Percentiles rank a stretch among this genome's conserved stretches.
Conservation (phyloP, 2,329 filamentous ascomycete species). For the Pseudonectria foliicola region DNA sequence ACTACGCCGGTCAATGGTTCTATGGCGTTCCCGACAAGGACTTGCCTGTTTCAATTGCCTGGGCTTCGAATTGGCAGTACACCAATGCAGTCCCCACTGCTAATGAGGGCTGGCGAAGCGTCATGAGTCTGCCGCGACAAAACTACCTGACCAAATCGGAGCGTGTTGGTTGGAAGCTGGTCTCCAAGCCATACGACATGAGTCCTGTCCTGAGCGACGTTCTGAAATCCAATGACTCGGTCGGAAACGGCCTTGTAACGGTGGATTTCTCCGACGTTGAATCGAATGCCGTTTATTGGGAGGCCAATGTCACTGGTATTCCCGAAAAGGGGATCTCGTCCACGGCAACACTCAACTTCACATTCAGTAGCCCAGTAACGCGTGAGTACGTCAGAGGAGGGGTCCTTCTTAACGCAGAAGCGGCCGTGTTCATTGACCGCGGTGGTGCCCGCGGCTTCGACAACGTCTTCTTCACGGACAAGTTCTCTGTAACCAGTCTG, state of each 20-base stretch:
- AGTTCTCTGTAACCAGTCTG: slow-evolving; percentile 18
- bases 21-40: slow-evolving; percentile 18
- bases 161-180: slow-evolving; percentile 43
- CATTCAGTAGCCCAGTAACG: slow-evolving; percentile 15
- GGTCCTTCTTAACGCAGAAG: slow-evolving; percentile 20
- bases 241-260: slow-evolving; percentile 41
- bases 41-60: slow-evolving; percentile 26
- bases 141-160: slow-evolving; percentile 46
- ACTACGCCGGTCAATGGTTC: slow-evolving; percentile 31
- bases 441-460: slow-evolving; percentile 21
- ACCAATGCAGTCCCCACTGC: slow-evolving; percentile 23
- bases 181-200: slow-evolving; percentile 43
- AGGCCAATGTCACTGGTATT: slow-evolving; percentile 42
- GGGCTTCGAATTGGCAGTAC: slow-evolving; percentile 31
- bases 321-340: slow-evolving; percentile 10
- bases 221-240: slow-evolving; percentile 34
- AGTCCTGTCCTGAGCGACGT: slow-evolving; percentile 37
- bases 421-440: slow-evolving; percentile 23
- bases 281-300: slow-evolving; percentile 45
- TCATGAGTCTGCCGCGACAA: slow-evolving; percentile 33
- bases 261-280: slow-evolving; percentile 39
- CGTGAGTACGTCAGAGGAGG: slow-evolving; percentile 22
- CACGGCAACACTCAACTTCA: slow-evolving; percentile 23
- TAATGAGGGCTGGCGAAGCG: slow-evolving; percentile 25
- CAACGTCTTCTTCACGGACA: slow-evolving; percentile 27